Evolutionary conservation across 2,329 filamentous ascomycete species (phyloP), one percentile per base, ranked within the genome.

Genomic region (Zymoseptoria ardabiliae): DNA sequence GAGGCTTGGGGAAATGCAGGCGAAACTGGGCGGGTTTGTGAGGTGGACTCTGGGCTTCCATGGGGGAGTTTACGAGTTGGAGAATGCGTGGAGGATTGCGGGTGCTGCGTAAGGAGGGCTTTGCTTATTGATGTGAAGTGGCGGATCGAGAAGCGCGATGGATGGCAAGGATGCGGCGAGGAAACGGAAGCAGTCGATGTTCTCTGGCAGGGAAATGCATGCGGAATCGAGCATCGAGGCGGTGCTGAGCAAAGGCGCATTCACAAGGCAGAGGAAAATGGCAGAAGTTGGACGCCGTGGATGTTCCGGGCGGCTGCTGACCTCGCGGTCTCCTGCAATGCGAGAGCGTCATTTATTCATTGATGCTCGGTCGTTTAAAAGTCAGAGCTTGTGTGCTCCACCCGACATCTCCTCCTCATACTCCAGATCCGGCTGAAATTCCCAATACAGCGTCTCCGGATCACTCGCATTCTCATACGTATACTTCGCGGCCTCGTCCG

Each of bases 401-500:
- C 60, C 58, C 30, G 68, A 67, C 62, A 69, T 64, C 58, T 63
- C 63, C 20, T 66, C 66, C 58, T 72, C 70, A 41, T 64, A 81
- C 54, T 80, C 76, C 20, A 80, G 68, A 65, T 82, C 78, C 2
- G 79, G 79, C 67, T 81, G 79, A 25, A 80, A 79, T 64, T 82
- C 79, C 68, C 76, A 79, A 61, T 81, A 82, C 50, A 82, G 61
- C 9, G 73, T 73, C 55, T 82, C 79, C 1, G 77, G 71, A 64
- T 81, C 79, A 61, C 74, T 77, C 3, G 68, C 72, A 71, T 76
- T 77, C 64, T 76, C 75, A 65, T 80, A 82, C 8, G 81, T 83
- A 64, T 79, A 83, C 48, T 72, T 76, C 0, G 82, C 81, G 51
- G 79, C 78, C 63, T 83, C 80, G 45, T 85, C 81, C n/a, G 76